Percentiles rank a stretch among this genome's conserved stretches.
Conservation (phyloP, 306 rosid genomes). For the Casuarina cunninghamiana region DNA sequence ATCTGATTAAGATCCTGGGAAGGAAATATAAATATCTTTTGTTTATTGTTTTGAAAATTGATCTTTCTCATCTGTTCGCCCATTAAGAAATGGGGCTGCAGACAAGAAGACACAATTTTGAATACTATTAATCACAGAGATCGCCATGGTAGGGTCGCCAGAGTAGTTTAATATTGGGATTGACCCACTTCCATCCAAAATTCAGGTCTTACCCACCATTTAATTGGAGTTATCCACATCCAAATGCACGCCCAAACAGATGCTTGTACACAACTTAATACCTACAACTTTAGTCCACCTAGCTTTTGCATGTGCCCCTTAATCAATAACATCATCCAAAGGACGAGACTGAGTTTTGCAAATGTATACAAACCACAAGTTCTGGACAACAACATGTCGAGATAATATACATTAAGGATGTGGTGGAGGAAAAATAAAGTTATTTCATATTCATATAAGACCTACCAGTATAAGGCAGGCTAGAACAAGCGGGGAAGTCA, state of each 20-base stretch:
- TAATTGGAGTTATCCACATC: constrained; percentile 23
- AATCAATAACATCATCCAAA: not conserved
- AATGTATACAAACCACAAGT: constrained; percentile 24
- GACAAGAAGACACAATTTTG: too few relatives aligned
- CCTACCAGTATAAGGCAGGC: constrained; percentile 28
- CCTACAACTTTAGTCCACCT: constrained; percentile 6
- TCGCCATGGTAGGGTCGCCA: not conserved
- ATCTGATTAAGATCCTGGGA: not conserved
- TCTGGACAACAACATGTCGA: constrained; percentile 8
- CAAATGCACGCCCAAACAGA: constrained; percentile 20
- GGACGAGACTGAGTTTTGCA: constrained; percentile 8
- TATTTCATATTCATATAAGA: constrained; percentile 20
- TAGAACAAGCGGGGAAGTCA: constrained; percentile 8
- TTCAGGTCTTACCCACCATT: constrained; percentile 30
- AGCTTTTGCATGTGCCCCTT: constrained; percentile 1
- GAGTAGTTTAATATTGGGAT: too few relatives aligned
- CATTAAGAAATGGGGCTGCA: too few relatives aligned
- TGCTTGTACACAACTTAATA: not conserved
- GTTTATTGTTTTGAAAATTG: too few relatives aligned
- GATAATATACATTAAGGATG: constrained; percentile 4
- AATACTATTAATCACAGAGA: not conserved
- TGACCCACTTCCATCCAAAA: not conserved
- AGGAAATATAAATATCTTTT: not conserved
- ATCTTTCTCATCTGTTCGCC: too few relatives aligned
- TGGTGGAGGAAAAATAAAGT: constrained; percentile 18